Conservation (phyloP, 805 yeast species). For the Candida incommunis region DNA sequence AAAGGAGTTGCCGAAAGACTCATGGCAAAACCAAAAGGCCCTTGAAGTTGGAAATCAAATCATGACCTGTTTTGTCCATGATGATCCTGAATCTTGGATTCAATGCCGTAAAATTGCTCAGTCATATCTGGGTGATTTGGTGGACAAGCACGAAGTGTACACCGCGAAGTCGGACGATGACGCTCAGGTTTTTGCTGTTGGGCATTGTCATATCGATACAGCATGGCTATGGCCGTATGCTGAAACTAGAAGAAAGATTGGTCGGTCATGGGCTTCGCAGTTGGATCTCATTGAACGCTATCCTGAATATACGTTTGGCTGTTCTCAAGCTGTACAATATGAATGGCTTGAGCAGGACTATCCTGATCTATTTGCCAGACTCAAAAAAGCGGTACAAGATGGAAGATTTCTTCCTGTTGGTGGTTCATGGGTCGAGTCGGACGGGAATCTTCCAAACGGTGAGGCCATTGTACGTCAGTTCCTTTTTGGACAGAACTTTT, state of each 20-base stretch:
- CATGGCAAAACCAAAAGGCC: slow-evolving; percentile 78
- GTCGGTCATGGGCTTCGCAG: slow-evolving; percentile 93
- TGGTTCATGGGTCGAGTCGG: slow-evolving; percentile 97
- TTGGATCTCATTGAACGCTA: slow-evolving; percentile 68
- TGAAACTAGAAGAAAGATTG: slow-evolving; percentile 84
- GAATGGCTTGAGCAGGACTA: slow-evolving; percentile 83
- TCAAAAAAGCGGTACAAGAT: slow-evolving; percentile 46
- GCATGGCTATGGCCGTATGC: slow-evolving; percentile 99
- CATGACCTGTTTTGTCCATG: slow-evolving; percentile 70
- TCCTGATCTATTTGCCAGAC: slow-evolving; percentile 56
- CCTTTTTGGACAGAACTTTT: slow-evolving; percentile 78
- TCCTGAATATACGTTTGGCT: slow-evolving; percentile 89
- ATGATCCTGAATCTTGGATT: slow-evolving; percentile 40
- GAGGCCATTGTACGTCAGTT: slow-evolving; percentile 85
- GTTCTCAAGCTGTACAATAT: slow-evolving; percentile 93
- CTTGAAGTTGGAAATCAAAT: slow-evolving; percentile 66
- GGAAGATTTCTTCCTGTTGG: slow-evolving; percentile 84
- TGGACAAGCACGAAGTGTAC: slow-evolving; percentile 55
- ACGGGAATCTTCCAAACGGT: slow-evolving; percentile 87
- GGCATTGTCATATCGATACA: slow-evolving; percentile 94
- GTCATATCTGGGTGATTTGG: slow-evolving; percentile 47
- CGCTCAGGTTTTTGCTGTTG: slow-evolving; percentile 58
- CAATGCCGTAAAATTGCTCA: slow-evolving; percentile 56
- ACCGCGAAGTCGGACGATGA: slow-evolving; percentile 21
- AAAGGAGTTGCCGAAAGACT: slow-evolving; percentile 59